Base-by-base conservation (phyloP, 345 rosid species). In the Rhizophora apiculata region DNA sequence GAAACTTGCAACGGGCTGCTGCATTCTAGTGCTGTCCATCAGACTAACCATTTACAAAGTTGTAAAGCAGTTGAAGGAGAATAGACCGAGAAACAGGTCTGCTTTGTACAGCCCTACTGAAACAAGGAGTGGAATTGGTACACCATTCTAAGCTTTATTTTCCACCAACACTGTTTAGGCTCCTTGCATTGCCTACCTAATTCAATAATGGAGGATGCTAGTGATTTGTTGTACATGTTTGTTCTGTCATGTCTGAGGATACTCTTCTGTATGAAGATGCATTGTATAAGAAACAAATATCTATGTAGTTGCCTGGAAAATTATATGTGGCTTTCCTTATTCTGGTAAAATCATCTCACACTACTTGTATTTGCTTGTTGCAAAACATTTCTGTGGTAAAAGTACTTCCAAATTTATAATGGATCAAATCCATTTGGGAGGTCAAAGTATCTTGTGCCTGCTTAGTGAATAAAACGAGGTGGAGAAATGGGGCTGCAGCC, bases 1-100 rank as follows among this genome's bases (percentile, higher is more conserved):
- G 90, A 95, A 95, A 79, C 89, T 95, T 9, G 97, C 97, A 3
- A 95, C 91, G 97, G 99, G 99, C 32, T 95, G 96, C 46, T 95
- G 99, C 64, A 93, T 97, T 29, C 97, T 96, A 0, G 99, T 89
- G 62, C 83, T 96, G 37, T 70, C 96, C 0, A 96, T 95, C 24
- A 80, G 99, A 75, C 97, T 97, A 0, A 71, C 93, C 49, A 91
- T 91, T 96, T 96, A 91, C 64, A 97, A 95, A 70, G 96, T 95
- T 34, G 96, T 95, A 66, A 91, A 87, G 87, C 99, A 89, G 76
- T 71, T 95, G 78, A 97, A 95, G 58, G 97, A 95, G 76, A 92
- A 90, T 66, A 85, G 99, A 76, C 99, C 97, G 2, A 85, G 99
- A 80, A 95, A 92, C 80, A 75, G 91, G 81, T 95, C 99, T 4